Conservation (phyloP, 768 basidiomycete species). For the Exidia glandulosa region DNA sequence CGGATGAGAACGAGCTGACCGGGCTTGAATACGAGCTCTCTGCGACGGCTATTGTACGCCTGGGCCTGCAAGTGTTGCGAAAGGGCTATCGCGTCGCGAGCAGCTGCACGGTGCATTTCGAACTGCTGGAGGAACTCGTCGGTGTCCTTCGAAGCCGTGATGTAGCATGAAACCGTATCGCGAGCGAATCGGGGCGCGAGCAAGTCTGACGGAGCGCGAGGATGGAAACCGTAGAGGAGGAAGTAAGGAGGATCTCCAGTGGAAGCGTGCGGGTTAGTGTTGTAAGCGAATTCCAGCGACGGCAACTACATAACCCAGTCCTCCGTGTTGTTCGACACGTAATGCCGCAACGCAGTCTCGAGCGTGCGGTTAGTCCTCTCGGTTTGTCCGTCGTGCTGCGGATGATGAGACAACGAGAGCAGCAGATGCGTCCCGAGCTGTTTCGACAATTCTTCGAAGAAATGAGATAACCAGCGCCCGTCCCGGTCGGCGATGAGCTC, state of each 20-base stretch:
- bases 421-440: background rate
- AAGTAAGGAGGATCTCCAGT: constrained; percentile 23
- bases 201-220: background rate
- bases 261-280: constrained; percentile 15
- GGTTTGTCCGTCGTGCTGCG: constrained; percentile 29
- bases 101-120: background rate
- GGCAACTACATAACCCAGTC: constrained; percentile 23
- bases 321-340: constrained; percentile 11
- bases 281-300: constrained; percentile 24
- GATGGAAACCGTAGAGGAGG: constrained; percentile 19
- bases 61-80: constrained; percentile 16
- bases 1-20: constrained; percentile 16
- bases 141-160: too few species aligned
- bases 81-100: constrained; percentile 9
- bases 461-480: constrained; percentile 1
- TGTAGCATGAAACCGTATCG: too few species aligned
- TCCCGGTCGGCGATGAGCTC: constrained; percentile 6
- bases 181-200: too few species aligned
- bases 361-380: constrained; percentile 22
- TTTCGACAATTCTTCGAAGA: constrained; percentile 2
- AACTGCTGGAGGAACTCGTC: too few species aligned
- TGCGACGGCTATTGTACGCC: constrained; percentile 12
- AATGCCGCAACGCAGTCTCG: constrained; percentile 4
- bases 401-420: constrained; percentile 24
- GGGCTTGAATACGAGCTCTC: constrained; percentile 9